Evolutionary conservation across 2,329 filamentous ascomycete genomes (phyloP), one percentile per base, ranked within the genome.

Genomic region (Aspergillus eucalypticola): DNA sequence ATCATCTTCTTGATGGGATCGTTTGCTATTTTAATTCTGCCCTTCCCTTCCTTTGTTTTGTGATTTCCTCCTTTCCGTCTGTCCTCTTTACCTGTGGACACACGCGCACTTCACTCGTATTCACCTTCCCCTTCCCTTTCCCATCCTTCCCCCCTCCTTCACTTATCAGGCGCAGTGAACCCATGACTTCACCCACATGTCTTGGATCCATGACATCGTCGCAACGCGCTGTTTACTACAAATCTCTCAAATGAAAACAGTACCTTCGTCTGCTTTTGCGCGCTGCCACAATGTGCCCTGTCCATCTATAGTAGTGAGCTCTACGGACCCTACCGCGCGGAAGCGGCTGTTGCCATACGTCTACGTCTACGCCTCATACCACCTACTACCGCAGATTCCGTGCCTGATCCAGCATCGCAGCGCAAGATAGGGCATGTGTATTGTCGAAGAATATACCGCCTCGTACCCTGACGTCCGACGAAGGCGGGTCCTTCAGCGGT

Each of bases 141-240:
- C 11, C 27, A 15, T 21, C 39, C 35, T 55, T 19, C 19, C 10
- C 21, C 27, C 35, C 38, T n/a, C 39, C 39, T 42, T 21, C 29
- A 29, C 11, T 39, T 17, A 55, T 44, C 53, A 55, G 53, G n/a
- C 53, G 53, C n/a, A 11, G 53, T 32, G 53, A 55, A 55, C 53
- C 41, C 53, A 55, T 55, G 53, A 55, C 53, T 55, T 6, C 53
- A 19, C 19, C 39, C 53, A 55, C 53, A 55, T 55, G 53, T 55
- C 53, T 39, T 19, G 46, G 15, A 19, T 50, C 25, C 15, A 50
- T 50, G 46, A 50, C 46, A 50, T 50, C 17, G 46, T 29, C 25
- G 46, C 23, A 15, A 17, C 46, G 21, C 2, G 10, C 7, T 27
- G 19, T 8, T 49, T 17, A 6, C 44, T 15, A 48, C 21, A n/a